phyloP scores from a whole-genome alignment of 2,329 filamentous ascomycete genomes.

The Sclerotinia trifoliorum region DNA sequence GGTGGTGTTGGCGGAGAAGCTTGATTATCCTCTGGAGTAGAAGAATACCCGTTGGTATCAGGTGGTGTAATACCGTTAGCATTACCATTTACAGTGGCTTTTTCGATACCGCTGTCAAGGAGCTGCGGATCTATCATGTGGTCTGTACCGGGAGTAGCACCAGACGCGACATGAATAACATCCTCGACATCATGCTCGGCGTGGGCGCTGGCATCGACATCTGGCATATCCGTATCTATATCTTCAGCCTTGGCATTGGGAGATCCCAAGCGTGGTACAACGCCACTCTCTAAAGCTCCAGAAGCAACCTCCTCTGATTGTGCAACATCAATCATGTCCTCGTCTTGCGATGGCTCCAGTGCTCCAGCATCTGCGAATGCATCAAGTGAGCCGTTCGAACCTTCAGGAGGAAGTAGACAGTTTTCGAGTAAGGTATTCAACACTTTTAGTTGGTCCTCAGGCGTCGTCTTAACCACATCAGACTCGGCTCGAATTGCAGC shows the following conservation, averaged over 20 bases:
- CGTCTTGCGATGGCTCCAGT: slow-evolving; percentile 43
- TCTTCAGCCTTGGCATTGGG: slow-evolving; percentile 34
- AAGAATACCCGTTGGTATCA: slow-evolving; percentile 48
- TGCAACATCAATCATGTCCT: slow-evolving; percentile 36
- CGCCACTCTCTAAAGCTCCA: background rate
- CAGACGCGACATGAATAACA: slow-evolving; percentile 19
- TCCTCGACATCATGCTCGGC: slow-evolving; percentile 29
- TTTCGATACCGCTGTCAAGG: slow-evolving; percentile 25
- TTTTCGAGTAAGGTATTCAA: slow-evolving; percentile 71
- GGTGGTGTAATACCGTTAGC: slow-evolving; percentile 42
- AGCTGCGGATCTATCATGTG: slow-evolving; percentile 33
- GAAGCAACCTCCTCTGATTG: slow-evolving; percentile 12
- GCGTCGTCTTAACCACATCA: slow-evolving; percentile 70
- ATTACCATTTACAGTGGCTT: slow-evolving; percentile 36
- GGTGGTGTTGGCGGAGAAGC: slow-evolving; percentile 62
- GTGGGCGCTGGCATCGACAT: slow-evolving; percentile 40
- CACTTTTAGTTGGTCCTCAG: slow-evolving; percentile 68
- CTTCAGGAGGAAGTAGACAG: slow-evolving; percentile 47
- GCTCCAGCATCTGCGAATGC: slow-evolving; percentile 41
- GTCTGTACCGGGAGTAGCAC: slow-evolving; percentile 25
- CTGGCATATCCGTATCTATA: slow-evolving; percentile 41
- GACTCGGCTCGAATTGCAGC: slow-evolving; percentile 75
- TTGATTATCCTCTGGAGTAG: slow-evolving; percentile 28
- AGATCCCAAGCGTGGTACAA: slow-evolving; percentile 18
- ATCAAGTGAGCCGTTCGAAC: slow-evolving; percentile 18